Evolutionary conservation across 805 yeast species (phyloP), one percentile per base, ranked within the genome.

Genomic region (Lachancea quebecensis): DNA sequence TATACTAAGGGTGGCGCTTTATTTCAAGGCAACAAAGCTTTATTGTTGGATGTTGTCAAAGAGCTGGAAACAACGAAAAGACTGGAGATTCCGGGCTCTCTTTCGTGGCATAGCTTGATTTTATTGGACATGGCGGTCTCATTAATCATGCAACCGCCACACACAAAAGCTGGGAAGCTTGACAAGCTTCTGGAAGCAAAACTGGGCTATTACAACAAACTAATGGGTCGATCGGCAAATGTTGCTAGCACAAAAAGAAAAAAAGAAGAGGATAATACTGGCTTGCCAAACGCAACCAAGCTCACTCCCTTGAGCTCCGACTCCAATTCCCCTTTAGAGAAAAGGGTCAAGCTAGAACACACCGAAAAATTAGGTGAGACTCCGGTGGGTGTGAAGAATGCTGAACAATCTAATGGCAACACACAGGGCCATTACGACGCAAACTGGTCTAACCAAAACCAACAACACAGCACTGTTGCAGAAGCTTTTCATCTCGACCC

Each of bases 1-100:
- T 87, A 85, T 58, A 80, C 86, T 2, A 79, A 86, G 58, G 88
- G 89, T 33, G 95, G 96, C 0, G 81, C 91, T 1, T 64, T 88
- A 44, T 80, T 82, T 58, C 85, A 79, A 57, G 88, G 81, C 42
- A 78, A 82, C 58, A 82, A 79, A 52, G 71, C 65, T 30, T 65
- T 85, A 39, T 64, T 88, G 39, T 62, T 69, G 16, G 74, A 68
- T 28, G 70, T 79, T 2, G 62, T 82, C 2, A 64, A 69, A 17
- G 77, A 74, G 40, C 64, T 83, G 46, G 76, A 70, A 51, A 54
- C 60, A 11, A 85, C 80, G 53, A 73, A 78, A 38, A 65, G 64
- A 16, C 64, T 72, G 38, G 79, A 75, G 15, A 62, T 79, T 21
- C 79, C 87, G 1, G 88, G 89, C 0, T 72, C 80, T 34, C 59